These are phyloP conservation scores for Dichotomopilus funicola DNA, from an alignment of 2,329 filamentous ascomycete species.

Conservation along the genomic window DNA sequence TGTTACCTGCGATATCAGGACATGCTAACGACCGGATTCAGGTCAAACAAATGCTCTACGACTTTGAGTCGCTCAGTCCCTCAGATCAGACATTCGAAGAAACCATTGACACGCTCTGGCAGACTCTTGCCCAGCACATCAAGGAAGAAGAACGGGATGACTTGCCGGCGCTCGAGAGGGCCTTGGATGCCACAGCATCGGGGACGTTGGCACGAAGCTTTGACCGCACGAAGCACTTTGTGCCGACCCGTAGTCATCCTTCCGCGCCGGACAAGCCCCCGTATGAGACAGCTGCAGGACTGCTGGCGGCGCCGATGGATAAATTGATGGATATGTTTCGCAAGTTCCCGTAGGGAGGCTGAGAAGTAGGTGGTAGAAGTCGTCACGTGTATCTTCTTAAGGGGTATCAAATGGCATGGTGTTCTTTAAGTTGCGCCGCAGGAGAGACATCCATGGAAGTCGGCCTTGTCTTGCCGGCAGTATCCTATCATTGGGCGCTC, in stretches of 20 bases:
- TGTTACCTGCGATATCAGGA: too few relatives aligned
- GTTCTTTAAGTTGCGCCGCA: too few relatives aligned
- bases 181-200: conserved; percentile 32
- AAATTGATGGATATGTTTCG: conserved; percentile 51
- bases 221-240: conserved; percentile 45
- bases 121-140: conserved; percentile 39
- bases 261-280: conserved; percentile 43
- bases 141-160: conserved; percentile 45
- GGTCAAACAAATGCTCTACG: conserved; percentile 46
- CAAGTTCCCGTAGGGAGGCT: conserved; percentile 24
- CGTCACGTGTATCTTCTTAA: too few relatives aligned
- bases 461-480: too few relatives aligned
- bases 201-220: conserved; percentile 38
- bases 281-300: conserved; percentile 48
- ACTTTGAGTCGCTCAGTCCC: conserved; percentile 41
- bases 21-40: conserved; percentile 20
- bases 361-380: background rate
- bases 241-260: conserved; percentile 46
- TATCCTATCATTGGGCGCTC: too few relatives aligned
- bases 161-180: conserved; percentile 41
- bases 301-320: conserved; percentile 52
- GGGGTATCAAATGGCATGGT: too few relatives aligned
- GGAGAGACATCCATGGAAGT: too few relatives aligned
- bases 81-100: conserved; percentile 37
- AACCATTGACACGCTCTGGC: conserved; percentile 28